Evolutionary conservation across 352 stramenopile genomes (phyloP), one percentile per base, ranked within the genome.

Genomic region (Phytophthora palmivora): DNA sequence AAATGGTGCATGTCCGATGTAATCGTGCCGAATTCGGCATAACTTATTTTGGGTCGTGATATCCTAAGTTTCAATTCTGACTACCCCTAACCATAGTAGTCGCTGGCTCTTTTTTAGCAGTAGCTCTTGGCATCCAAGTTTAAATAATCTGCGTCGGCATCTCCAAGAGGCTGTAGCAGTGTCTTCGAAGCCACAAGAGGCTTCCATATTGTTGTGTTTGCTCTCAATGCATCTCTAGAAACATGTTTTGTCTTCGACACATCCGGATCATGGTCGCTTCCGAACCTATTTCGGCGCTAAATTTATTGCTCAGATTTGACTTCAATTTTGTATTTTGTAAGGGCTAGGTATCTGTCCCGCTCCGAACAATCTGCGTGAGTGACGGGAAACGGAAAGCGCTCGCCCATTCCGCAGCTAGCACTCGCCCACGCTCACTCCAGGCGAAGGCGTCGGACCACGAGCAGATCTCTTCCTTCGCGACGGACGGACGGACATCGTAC

Each of bases 321-420:
- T 56, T 33, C 33, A 1, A 9, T 26, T 51, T 50, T 22, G 44
- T 33, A 37, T 51, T 11, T 10, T 18, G 14, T 0, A 14, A 39
- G 33, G 42, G 52, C 6, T 57, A 57, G 48, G 48, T 33, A 9
- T 15, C 28, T 12, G 11, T n/a, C 37, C 36, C 33, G 22, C 38
- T 58, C 50, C 37, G 58, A 67, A 45, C 39, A 67, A 67, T 72
- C 63, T 72, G 63, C 65, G 53, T 60, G 65, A 70, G 30, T 67
- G 65, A 74, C 28, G 33, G 52, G 67, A 72, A 76, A 76, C 61
- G 60, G 64, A 69, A 66, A 63, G 48, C 63, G 38, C 41, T 48
- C 33, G 43, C 53, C 36, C 61, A 63, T 65, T 69, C 52, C 58
- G 49, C 57, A 66, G 32, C 21, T 41, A 44, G 44, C 58, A 10